Evolutionary conservation across 805 yeast species (phyloP), one percentile per base, ranked within the genome.

Genomic region (Ogataea philodendri): DNA sequence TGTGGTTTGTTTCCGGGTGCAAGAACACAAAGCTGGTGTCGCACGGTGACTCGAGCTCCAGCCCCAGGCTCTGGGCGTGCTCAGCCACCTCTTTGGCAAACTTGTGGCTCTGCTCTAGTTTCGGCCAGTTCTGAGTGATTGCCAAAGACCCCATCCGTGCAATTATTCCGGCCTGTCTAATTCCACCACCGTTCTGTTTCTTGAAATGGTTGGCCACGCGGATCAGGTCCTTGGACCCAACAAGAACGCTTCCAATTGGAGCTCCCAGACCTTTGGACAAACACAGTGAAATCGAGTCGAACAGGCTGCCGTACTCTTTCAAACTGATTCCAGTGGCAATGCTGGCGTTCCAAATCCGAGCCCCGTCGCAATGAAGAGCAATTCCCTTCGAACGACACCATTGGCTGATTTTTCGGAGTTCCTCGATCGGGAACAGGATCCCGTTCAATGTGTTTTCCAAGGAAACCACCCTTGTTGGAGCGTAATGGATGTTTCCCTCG

Each of bases 181-280:
- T 77, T 46, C 96, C 96, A 49, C 96, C 96, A 55, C 97, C 97
- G 46, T 77, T 76, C 64, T 89, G 96, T 54, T 89, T 89, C 49
- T 84, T 82, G 66, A 88, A 83, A 63, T 88, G 95, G 57, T 78
- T 81, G 26, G 93, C 86, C 53, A 76, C 79, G 49, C 67, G 63
- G 44, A 87, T 80, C 49, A 78, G 70, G 32, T 65, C 63, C 24
- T 57, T 52, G 29, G 67, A 63, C 24, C 95, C 93, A 24, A 87
- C 96, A 27, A 89, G 68, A 5, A 88, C 76, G 10, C 95, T 82
- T 6, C 97, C 97, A 52, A 89, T 79, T 40, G 97, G 96, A 1
- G 96, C 96, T 41, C 96, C 96, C 52, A 88, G 68, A 5, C 94
- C 81, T 60, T 89, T 89, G 32, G 96, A 86, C 33, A 89, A 63